These are phyloP conservation scores for Cystobasidium pallidum DNA, from an alignment of 1,284 basidiomycete species.

Conservation along the genomic window DNA sequence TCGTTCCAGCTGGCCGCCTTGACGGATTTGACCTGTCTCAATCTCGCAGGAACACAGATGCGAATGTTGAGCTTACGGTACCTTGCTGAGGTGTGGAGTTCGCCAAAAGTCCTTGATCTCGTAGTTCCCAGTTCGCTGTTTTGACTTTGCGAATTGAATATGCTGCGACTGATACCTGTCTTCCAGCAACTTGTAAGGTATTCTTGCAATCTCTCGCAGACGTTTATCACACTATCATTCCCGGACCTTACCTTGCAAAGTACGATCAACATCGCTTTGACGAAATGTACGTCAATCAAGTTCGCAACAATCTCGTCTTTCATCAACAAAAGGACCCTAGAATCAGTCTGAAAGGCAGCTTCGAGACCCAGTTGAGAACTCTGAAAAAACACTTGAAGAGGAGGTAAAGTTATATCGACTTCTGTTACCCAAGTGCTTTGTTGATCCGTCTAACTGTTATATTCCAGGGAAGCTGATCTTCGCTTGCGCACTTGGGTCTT, in stretches of 20 bases:
- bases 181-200: conserved; percentile 13
- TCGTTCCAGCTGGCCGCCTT: conserved; percentile 22
- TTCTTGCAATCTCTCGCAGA: conserved; percentile 8
- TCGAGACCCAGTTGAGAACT: not conserved
- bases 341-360: conserved; percentile 31
- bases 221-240: conserved; percentile 31
- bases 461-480: conserved; percentile 38
- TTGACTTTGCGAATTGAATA: not conserved
- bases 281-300: conserved; percentile 1
- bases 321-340: conserved; percentile 24
- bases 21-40: conserved; percentile 3
- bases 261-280: conserved; percentile 1
- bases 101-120: conserved; percentile 1
- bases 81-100: conserved; percentile 4
- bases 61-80: conserved; percentile 34
- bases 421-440: no score
- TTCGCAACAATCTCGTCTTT: conserved; percentile 35
- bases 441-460: conserved; percentile 1
- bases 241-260: conserved; percentile 20
- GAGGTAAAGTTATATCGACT: conserved; percentile 28
- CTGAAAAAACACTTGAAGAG: conserved; percentile 38
- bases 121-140: conserved; percentile 28
- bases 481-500: conserved; percentile 21
- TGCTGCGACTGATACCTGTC: not conserved
- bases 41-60: conserved; percentile 19